Percentiles rank a stretch among this genome's conserved stretches.
phyloP scores from a whole-genome alignment of 1,284 basidiomycete genomes.

The Lignosus rhinocerotis region DNA sequence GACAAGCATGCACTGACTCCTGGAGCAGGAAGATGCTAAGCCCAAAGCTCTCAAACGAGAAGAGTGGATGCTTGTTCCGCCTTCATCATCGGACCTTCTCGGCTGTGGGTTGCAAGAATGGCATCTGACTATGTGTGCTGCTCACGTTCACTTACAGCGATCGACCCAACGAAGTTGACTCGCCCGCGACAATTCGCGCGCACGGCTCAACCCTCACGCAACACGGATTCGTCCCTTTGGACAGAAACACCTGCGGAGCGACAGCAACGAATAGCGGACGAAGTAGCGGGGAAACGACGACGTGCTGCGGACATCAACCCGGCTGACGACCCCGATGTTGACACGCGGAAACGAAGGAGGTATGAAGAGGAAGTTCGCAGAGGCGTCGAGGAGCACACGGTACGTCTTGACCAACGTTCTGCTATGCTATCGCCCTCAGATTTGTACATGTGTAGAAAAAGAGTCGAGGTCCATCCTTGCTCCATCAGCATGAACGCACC shows the following conservation, averaged over 20 bases:
- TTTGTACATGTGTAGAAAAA: slow-evolving; percentile 47
- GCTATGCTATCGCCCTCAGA: neutral
- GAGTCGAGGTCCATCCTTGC: slow-evolving; percentile 65
- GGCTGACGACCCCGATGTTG: slow-evolving; percentile 43
- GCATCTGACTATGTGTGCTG: neutral
- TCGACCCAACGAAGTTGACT: slow-evolving; percentile 69
- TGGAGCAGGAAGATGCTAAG: slow-evolving; percentile 61
- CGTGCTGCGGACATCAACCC: slow-evolving; percentile 51
- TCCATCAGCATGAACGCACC: slow-evolving; percentile 60
- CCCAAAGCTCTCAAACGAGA: slow-evolving; percentile 80
- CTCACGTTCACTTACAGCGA: slow-evolving; percentile 35
- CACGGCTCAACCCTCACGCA: slow-evolving; percentile 47
- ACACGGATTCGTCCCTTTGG: slow-evolving; percentile 72
- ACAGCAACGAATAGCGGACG: slow-evolving; percentile 82
- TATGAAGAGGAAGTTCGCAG: slow-evolving; percentile 68
- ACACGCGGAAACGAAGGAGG: slow-evolving; percentile 52
- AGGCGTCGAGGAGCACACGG: slow-evolving; percentile 81
- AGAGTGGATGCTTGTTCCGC: slow-evolving; percentile 95
- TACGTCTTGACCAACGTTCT: slow-evolving; percentile 40
- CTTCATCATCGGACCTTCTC: slow-evolving; percentile 74
- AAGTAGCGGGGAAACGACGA: slow-evolving; percentile 81
- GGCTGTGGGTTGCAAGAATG: slow-evolving; percentile 53
- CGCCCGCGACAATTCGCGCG: slow-evolving; percentile 80
- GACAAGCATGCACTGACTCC: neutral
- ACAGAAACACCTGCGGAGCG: slow-evolving; percentile 91